Base-by-base conservation (phyloP, 805 yeast genomes). In the Metschnikowia peoriensis region DNA sequence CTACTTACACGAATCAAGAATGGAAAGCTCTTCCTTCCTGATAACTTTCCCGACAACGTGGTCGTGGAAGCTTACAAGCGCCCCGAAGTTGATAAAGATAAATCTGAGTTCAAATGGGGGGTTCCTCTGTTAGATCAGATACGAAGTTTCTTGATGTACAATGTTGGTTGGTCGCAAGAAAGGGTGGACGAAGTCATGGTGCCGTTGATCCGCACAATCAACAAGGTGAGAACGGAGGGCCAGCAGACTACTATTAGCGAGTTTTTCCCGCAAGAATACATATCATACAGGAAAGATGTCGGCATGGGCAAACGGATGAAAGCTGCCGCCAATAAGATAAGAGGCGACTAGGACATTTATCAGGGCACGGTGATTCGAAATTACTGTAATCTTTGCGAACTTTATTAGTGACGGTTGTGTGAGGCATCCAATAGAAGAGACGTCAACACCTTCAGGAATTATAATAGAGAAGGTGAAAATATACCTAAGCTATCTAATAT, bases 81-180 rank as follows among this genome's bases (percentile, higher is more conserved):
- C 10, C 97, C 99, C 0, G 89, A 85, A 35, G 97, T 94, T 4
- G 98, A 94, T 65, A 77, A 77, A 39, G 97, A 92, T 65, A 72
- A 73, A 44, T 87, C 92, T 0, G 77, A 79, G 50, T 92, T 94
- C 69, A 80, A 80, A 44, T 94, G 99, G 99, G 98, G 97, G 0
- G 70, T 75, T 2, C 97, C 97, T 0, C 90, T 89, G 65, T 69
- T 92, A 53, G 97, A 91, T 60, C 83, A 82, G 58, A 72, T 94
- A 47, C 71, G 97, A 32, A 75, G 81, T 0, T 92, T 81, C 59
- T 72, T 94, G 66, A 80, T 80, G 79, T 74, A 70, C 44, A 82
- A 82, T 43, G 83, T 91, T 8, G 91, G 92, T 2, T 96, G 99
- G 97, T 71, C 79, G 2, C 83, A 83, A 61, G 84, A 78, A 8